Percentiles rank a stretch among this genome's conserved stretches.
These are phyloP conservation scores for Populus hybrid DNA, from an alignment of 441 rosid genomes.

Conservation along the genomic window DNA sequence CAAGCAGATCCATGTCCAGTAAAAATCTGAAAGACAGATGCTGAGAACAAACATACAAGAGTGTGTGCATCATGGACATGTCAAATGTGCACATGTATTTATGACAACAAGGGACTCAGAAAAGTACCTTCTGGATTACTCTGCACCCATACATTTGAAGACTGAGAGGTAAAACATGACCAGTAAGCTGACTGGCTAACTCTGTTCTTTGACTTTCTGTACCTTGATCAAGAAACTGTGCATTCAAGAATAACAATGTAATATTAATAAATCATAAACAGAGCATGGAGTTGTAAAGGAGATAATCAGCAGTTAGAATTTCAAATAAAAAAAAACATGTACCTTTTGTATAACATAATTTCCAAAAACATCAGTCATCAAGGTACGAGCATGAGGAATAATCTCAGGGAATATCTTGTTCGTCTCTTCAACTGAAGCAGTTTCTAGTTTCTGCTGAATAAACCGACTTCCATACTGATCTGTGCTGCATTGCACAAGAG, in stretches of 20 bases:
- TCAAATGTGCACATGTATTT: background rate
- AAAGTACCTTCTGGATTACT: constrained; percentile 87
- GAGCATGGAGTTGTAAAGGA: background rate
- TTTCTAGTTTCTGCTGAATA: constrained; percentile 27
- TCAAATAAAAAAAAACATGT: constrained; percentile 18
- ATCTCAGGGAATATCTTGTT: constrained; percentile 76
- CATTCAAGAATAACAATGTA: constrained; percentile 23
- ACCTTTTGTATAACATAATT: constrained; percentile 96
- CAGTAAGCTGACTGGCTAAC: constrained; percentile 71
- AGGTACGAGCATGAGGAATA: constrained; percentile 63
- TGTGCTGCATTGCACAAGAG: constrained; percentile 50
- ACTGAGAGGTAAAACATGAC: constrained; percentile 82
- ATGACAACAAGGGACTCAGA: background rate
- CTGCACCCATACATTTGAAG: constrained; percentile 99
- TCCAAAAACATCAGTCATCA: constrained; percentile 98
- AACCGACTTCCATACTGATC: constrained; percentile 97
- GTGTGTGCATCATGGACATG: background rate
- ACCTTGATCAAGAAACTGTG: constrained; percentile 92
- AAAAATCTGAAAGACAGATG: background rate
- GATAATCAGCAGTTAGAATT: constrained; percentile 4
- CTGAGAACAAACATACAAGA: background rate
- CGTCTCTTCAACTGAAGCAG: constrained; percentile 68
- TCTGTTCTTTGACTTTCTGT: constrained; percentile 74
- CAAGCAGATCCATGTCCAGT: background rate
- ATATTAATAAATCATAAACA: background rate